A percentile compares a stretch with the other conserved stretches of the same genome.
Evolutionary conservation across 2,329 filamentous ascomycete species (phyloP).

Genomic region (Ceratocystis eucalypticola): DNA sequence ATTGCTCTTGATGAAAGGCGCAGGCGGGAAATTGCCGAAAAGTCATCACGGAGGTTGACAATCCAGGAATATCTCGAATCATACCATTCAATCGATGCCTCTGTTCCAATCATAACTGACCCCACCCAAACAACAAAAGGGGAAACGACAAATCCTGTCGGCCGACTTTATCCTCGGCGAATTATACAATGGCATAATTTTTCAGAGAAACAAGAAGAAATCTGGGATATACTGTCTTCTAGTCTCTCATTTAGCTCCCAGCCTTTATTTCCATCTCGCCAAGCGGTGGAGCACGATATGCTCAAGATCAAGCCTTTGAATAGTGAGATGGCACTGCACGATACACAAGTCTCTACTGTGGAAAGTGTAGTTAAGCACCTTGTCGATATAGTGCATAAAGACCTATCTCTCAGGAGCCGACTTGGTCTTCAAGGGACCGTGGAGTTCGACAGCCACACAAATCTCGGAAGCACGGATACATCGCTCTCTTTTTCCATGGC

Average conservation of each 20-base stretch:
- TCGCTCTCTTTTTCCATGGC: not conserved
- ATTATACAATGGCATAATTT: not conserved
- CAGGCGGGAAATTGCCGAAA: too few species aligned
- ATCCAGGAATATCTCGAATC: not conserved
- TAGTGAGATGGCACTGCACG: not conserved
- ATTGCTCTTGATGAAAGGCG: not conserved
- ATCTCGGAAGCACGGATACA: not conserved
- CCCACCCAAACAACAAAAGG: not conserved
- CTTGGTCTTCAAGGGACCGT: not conserved
- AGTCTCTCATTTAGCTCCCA: not conserved
- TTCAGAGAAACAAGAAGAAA: not conserved
- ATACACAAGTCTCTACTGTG: not conserved
- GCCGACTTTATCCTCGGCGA: not conserved
- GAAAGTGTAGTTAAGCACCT: not conserved
- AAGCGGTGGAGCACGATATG: not conserved
- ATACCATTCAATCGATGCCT: not conserved
- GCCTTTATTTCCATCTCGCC: not conserved
- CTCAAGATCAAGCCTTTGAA: too few species aligned
- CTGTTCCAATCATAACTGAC: not conserved
- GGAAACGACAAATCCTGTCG: not conserved
- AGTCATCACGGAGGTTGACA: too few species aligned
- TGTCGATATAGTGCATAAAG: not conserved
- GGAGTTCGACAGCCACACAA: not conserved
- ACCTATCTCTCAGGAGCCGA: not conserved
- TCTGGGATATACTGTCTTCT: not conserved